These are phyloP conservation scores for Plantago coronopus DNA, from an alignment of 305 asterid species.

Conservation along the genomic window DNA sequence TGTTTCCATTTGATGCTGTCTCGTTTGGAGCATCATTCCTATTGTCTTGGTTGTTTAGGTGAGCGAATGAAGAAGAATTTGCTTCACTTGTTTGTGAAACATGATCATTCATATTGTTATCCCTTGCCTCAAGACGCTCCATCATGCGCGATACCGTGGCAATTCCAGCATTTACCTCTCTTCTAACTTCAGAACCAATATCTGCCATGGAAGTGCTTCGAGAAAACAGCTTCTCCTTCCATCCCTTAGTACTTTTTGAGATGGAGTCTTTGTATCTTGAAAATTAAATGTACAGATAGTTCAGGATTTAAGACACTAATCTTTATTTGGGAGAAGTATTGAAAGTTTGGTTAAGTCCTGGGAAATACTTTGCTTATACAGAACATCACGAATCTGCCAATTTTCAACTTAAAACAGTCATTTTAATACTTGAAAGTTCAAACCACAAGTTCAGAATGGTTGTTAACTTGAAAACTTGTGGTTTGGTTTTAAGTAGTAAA, in stretches of 20 bases:
- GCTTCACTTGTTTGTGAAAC: conserved; percentile 28
- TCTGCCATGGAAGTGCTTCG: conserved; percentile 72
- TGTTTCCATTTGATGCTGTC: conserved; percentile 29
- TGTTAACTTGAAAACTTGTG: too few relatives aligned
- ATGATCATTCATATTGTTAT: conserved; percentile 28
- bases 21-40: conserved; percentile 27
- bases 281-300: conserved; percentile 6
- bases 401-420: not conserved
- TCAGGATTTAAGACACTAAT: not conserved
- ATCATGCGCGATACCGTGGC: conserved; percentile 81
- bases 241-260: conserved; percentile 71
- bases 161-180: conserved; percentile 71
- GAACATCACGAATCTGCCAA: too few relatives aligned
- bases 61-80: conserved; percentile 37
- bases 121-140: conserved; percentile 77
- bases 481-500: too few relatives aligned
- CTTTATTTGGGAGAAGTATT: too few relatives aligned
- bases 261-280: conserved; percentile 83
- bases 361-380: too few relatives aligned
- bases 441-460: not conserved
- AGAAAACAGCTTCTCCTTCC: conserved; percentile 85
- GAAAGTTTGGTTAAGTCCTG: too few relatives aligned
- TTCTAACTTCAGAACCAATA: conserved; percentile 65
- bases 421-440: conserved; percentile 2
- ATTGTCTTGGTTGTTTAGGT: conserved; percentile 36